Conservation (phyloP, 73 alveolate genomes). For the Effrenium voratum region DNA sequence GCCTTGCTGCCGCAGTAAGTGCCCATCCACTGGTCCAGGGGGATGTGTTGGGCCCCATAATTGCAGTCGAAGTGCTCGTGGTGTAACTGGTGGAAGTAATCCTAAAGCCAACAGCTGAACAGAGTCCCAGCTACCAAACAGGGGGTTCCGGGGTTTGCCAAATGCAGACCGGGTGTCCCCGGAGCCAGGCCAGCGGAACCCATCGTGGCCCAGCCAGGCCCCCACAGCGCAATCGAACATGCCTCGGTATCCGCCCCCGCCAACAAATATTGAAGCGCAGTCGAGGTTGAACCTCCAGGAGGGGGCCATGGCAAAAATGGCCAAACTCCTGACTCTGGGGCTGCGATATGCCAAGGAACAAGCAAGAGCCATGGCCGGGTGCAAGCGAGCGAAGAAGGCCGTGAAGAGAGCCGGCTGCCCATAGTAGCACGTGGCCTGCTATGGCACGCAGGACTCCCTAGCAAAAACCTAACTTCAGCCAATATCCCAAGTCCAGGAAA, state of each 20-base stretch:
- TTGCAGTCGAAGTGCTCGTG: slow-evolving; percentile 69
- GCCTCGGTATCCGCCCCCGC: too few species aligned
- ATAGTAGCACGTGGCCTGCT: slow-evolving; percentile 42
- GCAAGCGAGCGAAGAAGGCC: slow-evolving; percentile 19
- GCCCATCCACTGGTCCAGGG: slow-evolving; percentile 74
- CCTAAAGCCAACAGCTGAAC: background rate
- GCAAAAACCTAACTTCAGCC: too few species aligned
- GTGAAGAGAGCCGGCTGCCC: slow-evolving; percentile 37
- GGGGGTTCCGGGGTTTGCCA: too few species aligned
- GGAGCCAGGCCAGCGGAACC: slow-evolving; percentile 68
- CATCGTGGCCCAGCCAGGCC: slow-evolving; percentile 82
- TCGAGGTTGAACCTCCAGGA: too few species aligned
- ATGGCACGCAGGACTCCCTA: too few species aligned
- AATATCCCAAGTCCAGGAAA: too few species aligned
- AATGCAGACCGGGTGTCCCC: background rate
- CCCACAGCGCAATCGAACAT: slow-evolving; percentile 67
- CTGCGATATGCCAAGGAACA: too few species aligned
- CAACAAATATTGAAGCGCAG: too few species aligned
- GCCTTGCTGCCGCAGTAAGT: slow-evolving; percentile 67
- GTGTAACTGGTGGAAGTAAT: slow-evolving; percentile 66
- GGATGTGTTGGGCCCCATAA: slow-evolving; percentile 50
- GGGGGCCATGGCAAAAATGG: too few species aligned
- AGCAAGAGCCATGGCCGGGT: slow-evolving; percentile 43
- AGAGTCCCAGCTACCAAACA: too few species aligned
- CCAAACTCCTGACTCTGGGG: too few species aligned